Evolutionary conservation across 225 moss, liverwort and hornwort species (phyloP).

Genomic region (Rhytidiadelphus loreus): DNA sequence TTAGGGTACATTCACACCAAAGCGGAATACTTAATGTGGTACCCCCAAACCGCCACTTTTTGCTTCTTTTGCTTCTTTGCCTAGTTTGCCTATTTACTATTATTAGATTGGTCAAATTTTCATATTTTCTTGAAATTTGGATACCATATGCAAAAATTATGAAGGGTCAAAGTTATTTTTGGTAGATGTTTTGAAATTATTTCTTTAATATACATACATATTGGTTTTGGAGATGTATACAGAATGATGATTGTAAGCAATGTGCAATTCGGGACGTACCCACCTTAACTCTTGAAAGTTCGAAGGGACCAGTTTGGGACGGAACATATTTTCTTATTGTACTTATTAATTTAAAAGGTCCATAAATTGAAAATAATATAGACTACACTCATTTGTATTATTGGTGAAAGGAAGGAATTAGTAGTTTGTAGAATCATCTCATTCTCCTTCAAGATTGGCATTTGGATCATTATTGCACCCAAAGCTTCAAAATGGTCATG

Average conservation of each 20-base stretch:
- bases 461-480: not conserved
- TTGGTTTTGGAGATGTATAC: not conserved
- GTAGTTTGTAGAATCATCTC: not conserved
- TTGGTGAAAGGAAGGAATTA: not conserved
- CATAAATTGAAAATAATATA: not conserved
- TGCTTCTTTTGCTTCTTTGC: too few species aligned
- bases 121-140: not conserved
- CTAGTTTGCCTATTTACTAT: not conserved
- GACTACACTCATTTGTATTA: not conserved
- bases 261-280: too few species aligned
- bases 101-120: not conserved
- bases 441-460: accelerated
- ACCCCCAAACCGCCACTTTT: not conserved
- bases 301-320: not conserved
- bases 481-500: not conserved
- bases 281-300: not conserved
- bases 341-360: too few species aligned
- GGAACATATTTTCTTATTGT: not conserved
- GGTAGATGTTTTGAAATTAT: not conserved
- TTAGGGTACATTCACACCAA: not conserved
- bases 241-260: too few species aligned
- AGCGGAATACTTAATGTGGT: not conserved
- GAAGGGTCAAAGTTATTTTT: accelerated
- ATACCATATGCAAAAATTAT: not conserved
- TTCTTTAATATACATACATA: not conserved